These are phyloP conservation scores for Jamesozyma gamospora DNA, from an alignment of 805 yeast genomes.

Conservation along the genomic window DNA sequence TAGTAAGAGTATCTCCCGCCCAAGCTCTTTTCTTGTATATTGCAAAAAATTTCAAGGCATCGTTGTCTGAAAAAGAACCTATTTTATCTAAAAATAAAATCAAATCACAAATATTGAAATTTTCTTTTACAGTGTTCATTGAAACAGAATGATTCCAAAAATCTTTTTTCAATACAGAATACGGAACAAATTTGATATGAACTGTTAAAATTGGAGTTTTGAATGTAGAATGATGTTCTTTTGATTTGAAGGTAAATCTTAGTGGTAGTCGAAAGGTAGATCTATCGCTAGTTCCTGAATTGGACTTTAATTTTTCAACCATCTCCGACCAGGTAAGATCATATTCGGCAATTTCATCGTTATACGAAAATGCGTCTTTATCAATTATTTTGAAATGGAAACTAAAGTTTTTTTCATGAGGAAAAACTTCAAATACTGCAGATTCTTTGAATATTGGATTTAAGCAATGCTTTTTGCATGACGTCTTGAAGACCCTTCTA, in stretches of 20 bases:
- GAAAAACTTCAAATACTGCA: constrained; percentile 65
- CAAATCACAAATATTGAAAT: constrained; percentile 43
- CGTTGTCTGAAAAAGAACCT: constrained; percentile 42
- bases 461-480: constrained; percentile 71
- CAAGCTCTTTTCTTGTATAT: constrained; percentile 37
- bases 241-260: constrained; percentile 8
- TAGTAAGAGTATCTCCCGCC: constrained; percentile 43
- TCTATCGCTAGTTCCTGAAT: constrained; percentile 9
- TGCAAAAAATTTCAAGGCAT: constrained; percentile 45
- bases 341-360: constrained; percentile 70
- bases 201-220: constrained; percentile 44
- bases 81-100: constrained; percentile 46
- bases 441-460: constrained; percentile 77
- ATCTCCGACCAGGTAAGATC: constrained; percentile 47
- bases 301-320: constrained; percentile 17
- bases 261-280: constrained; percentile 31
- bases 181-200: constrained; percentile 57
- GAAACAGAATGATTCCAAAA: constrained; percentile 57
- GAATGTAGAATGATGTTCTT: neutral
- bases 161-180: constrained; percentile 49
- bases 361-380: constrained; percentile 71
- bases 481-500: constrained; percentile 74
- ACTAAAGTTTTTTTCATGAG: constrained; percentile 54
- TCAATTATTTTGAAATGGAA: constrained; percentile 70
- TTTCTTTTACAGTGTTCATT: constrained; percentile 36